These are phyloP conservation scores for Globisporangium radiosum DNA, from an alignment of 352 stramenopile genomes.

Conservation along the genomic window DNA sequence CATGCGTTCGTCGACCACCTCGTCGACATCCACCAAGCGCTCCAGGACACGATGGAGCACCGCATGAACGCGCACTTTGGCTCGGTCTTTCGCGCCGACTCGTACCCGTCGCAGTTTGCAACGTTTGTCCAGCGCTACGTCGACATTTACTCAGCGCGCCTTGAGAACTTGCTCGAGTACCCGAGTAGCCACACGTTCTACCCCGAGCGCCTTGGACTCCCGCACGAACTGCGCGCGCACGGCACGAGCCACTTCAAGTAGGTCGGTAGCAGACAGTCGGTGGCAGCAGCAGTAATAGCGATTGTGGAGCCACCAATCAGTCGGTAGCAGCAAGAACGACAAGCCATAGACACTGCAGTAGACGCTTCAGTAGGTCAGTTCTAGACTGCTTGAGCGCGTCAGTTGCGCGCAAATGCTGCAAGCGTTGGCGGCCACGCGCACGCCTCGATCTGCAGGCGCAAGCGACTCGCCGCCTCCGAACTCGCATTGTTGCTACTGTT, in stretches of 20 bases:
- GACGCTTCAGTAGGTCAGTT: no score
- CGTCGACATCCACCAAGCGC: conserved; percentile 48
- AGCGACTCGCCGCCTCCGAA: conserved; percentile 6
- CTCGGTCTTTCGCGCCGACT: conserved; percentile 79
- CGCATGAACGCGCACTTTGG: conserved; percentile 86
- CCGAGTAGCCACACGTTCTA: conserved; percentile 84
- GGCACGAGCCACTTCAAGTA: conserved; percentile 5
- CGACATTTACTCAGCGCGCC: conserved; percentile 82
- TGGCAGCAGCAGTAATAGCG: no score
- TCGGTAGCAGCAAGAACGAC: background rate
- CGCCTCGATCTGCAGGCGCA: conserved; percentile 21
- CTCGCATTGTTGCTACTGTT: conserved; percentile 6
- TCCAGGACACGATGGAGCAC: conserved; percentile 67
- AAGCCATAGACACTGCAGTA: background rate
- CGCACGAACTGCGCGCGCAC: conserved; percentile 32
- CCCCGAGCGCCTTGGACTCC: conserved; percentile 55
- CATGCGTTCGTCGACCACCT: conserved; percentile 58
- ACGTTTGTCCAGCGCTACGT: conserved; percentile 85
- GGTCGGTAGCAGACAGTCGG: background rate
- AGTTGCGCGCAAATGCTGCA: conserved; percentile 24
- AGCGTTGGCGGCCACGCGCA: conserved; percentile 34
- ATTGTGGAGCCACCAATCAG: background rate
- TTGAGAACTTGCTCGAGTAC: conserved; percentile 82
- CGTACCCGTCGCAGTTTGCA: conserved; percentile 81
- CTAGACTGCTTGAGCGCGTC: background rate